phyloP scores from a whole-genome alignment of 23 red algal genomes.

The Gracilaria gracilis region DNA sequence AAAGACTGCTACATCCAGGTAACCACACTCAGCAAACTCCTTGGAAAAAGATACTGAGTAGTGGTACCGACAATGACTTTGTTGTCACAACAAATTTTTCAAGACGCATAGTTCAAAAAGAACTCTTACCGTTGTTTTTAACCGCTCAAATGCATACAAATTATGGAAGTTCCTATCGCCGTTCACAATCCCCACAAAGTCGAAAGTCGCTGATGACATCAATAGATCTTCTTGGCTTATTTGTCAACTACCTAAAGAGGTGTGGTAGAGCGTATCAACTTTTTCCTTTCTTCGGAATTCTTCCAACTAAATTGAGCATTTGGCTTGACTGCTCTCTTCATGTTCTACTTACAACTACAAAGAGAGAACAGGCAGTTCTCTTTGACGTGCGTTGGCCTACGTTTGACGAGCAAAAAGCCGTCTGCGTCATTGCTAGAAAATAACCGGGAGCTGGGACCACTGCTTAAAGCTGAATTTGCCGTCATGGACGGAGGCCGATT shows the following conservation, averaged over 20 bases:
- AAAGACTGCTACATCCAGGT: not conserved
- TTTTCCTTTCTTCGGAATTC: constrained; percentile 26
- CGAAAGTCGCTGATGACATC: constrained; percentile 8
- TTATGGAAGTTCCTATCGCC: constrained; percentile 31
- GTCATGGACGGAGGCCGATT: too few species aligned
- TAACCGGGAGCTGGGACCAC: too few species aligned
- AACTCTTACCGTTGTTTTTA: constrained; percentile 23
- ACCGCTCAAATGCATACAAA: not conserved
- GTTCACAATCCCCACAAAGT: not conserved
- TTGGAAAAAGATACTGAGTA: not conserved
- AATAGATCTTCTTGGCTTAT: constrained; percentile 28
- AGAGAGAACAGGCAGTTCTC: too few species aligned
- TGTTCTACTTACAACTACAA: not conserved
- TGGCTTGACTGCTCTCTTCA: constrained; percentile 14
- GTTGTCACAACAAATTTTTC: constrained; percentile 16
- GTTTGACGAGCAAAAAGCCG: too few species aligned
- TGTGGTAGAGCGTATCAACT: not conserved
- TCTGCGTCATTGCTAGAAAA: too few species aligned
- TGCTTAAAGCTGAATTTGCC: too few species aligned
- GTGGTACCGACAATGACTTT: not conserved
- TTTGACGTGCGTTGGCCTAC: too few species aligned
- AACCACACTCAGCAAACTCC: not conserved
- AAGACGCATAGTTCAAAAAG: not conserved
- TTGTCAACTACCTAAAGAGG: constrained; percentile 29
- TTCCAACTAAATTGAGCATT: not conserved